These are phyloP conservation scores for Trichoderma cornu-damae DNA, from an alignment of 2,329 filamentous ascomycete genomes.

Conservation along the genomic window DNA sequence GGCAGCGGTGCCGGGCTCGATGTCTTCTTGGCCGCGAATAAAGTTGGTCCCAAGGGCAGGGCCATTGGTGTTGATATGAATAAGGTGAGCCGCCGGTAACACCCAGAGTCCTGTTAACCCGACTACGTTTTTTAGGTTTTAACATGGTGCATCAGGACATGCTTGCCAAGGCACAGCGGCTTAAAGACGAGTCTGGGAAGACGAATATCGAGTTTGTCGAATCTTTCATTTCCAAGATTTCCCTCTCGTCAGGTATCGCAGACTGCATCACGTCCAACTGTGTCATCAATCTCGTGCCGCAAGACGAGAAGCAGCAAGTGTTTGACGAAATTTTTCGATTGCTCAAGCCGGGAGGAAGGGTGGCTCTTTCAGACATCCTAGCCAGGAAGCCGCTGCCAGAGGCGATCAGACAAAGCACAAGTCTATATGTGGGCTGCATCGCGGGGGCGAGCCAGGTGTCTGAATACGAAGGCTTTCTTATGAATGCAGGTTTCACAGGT, in stretches of 20 bases:
- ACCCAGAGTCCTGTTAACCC: too few relatives aligned
- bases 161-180: conserved; percentile 45
- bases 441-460: conserved; percentile 51
- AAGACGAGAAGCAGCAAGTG: conserved; percentile 45
- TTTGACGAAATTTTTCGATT: conserved; percentile 56
- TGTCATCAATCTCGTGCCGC: conserved; percentile 55
- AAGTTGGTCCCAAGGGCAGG: conserved; percentile 43
- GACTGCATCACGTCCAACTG: conserved; percentile 58
- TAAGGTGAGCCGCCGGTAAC: conserved; percentile 43
- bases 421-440: conserved; percentile 56
- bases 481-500: too few relatives aligned
- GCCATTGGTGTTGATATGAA: conserved; percentile 58
- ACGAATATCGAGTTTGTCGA: conserved; percentile 49
- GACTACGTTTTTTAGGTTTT: too few relatives aligned
- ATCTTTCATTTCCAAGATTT: conserved; percentile 46
- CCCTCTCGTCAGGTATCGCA: conserved; percentile 41
- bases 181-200: conserved; percentile 35
- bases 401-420: conserved; percentile 44
- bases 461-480: too few relatives aligned
- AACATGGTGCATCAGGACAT: conserved; percentile 39
- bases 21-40: conserved; percentile 48
- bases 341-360: conserved; percentile 51
- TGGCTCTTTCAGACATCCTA: conserved; percentile 58
- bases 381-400: conserved; percentile 44
- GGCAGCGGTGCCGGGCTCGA: conserved; percentile 56